A percentile compares a stretch with the other conserved stretches of the same genome.
These are phyloP conservation scores for Penicillium decumbens DNA, from an alignment of 2,329 filamentous ascomycete genomes.

Conservation along the genomic window DNA sequence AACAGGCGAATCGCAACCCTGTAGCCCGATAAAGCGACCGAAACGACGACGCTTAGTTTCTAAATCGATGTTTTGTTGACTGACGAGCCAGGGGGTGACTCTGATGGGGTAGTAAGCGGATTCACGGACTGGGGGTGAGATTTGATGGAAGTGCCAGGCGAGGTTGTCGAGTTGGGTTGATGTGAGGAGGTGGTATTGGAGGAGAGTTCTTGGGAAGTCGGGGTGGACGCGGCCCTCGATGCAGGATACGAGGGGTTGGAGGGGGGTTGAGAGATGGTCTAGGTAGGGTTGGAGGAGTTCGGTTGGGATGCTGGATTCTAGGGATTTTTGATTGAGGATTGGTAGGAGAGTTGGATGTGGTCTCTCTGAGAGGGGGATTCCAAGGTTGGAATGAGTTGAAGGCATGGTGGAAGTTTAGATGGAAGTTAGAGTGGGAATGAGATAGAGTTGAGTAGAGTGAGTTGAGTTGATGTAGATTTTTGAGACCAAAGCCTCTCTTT, in stretches of 20 bases:
- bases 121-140: slow-evolving; percentile 31
- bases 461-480: neutral
- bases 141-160: slow-evolving; percentile 42
- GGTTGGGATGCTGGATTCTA: neutral
- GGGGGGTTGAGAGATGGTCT: slow-evolving; percentile 27
- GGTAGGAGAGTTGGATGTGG: neutral
- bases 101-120: slow-evolving; percentile 35
- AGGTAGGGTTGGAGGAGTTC: slow-evolving; percentile 15
- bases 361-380: neutral
- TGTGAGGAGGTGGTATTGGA: slow-evolving; percentile 42
- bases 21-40: slow-evolving; percentile 43
- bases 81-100: slow-evolving; percentile 25
- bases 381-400: neutral
- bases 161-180: slow-evolving; percentile 39
- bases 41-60: slow-evolving; percentile 40
- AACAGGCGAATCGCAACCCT: slow-evolving; percentile 15
- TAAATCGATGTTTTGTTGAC: slow-evolving; percentile 25
- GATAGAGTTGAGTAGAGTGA: neutral
- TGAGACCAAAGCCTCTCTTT: neutral
- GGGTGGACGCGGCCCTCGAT: slow-evolving; percentile 36
- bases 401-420: neutral
- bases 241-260: slow-evolving; percentile 37
- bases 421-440: too few relatives aligned
- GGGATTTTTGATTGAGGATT: neutral
- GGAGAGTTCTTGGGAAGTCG: slow-evolving; percentile 35